Evolutionary conservation across 305 asterid genomes (phyloP).

Genomic region (Solanum hybrid): DNA sequence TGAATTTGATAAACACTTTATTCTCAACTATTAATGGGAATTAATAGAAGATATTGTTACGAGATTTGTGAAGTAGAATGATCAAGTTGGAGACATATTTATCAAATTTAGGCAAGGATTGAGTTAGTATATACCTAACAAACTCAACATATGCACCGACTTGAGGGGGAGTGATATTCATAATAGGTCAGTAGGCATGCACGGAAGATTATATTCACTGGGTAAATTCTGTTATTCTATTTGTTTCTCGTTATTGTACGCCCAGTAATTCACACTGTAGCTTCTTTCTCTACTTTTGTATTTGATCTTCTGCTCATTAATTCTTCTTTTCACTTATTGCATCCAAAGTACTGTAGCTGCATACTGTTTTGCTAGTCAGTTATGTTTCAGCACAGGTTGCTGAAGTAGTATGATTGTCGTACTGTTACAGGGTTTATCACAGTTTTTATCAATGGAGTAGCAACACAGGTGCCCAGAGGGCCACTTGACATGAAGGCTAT

Average conservation of each 20-base stretch:
- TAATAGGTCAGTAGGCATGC: not conserved
- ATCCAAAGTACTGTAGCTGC: not conserved
- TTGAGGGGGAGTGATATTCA: not conserved
- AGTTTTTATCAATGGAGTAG: conserved; percentile 61
- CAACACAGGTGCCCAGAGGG: conserved; percentile 44
- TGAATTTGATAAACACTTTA: not conserved
- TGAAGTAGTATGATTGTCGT: not conserved
- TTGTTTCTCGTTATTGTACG: not conserved
- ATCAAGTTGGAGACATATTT: not conserved
- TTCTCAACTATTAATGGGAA: not conserved
- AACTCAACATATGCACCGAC: not conserved
- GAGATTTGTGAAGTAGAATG: not conserved
- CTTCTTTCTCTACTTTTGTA: not conserved
- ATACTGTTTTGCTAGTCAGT: not conserved
- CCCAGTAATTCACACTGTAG: not conserved
- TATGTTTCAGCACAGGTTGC: not conserved
- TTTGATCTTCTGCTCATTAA: not conserved
- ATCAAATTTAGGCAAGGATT: not conserved
- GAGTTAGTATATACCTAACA: not conserved
- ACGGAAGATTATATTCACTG: not conserved
- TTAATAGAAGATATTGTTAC: not conserved
- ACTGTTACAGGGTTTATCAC: conserved; percentile 31
- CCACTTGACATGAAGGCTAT: conserved; percentile 32
- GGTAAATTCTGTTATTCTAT: not conserved
- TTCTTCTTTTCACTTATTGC: not conserved